phyloP scores from a whole-genome alignment of 2,329 filamentous ascomycete genomes.

The Fusarium chlamydosporum region DNA sequence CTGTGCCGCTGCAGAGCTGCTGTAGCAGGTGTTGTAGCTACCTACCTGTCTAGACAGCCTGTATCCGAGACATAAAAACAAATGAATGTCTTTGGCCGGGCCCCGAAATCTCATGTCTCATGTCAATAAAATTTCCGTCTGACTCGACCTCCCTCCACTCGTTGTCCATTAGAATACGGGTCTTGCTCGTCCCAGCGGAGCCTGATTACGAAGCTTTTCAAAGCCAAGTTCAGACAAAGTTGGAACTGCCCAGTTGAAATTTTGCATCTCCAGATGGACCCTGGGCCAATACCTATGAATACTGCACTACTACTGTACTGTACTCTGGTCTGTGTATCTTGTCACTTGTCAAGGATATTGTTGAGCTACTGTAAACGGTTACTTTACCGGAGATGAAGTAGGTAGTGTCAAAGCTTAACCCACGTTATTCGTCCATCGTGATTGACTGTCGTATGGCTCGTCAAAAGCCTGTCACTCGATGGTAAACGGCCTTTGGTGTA shows the following conservation, averaged over 20 bases:
- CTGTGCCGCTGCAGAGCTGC: neutral
- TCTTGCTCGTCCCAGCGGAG: neutral
- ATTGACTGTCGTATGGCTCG: neutral
- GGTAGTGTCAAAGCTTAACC: slow-evolving; percentile 8
- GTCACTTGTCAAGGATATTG: neutral
- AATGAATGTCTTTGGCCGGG: slow-evolving; percentile 1
- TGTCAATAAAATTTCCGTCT: neutral
- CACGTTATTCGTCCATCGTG: neutral
- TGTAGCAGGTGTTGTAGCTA: too few relatives aligned
- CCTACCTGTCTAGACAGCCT: too few relatives aligned
- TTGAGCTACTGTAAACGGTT: neutral
- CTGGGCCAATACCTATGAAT: neutral
- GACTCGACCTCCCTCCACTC: neutral
- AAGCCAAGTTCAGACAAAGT: slow-evolving; percentile 2
- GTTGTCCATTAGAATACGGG: neutral
- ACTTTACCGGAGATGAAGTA: slow-evolving; percentile 5
- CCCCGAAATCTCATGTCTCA: slow-evolving; percentile 13
- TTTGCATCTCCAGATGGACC: neutral
- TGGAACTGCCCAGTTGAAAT: slow-evolving; percentile 1
- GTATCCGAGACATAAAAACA: slow-evolving; percentile 18
- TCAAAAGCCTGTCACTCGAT: neutral
- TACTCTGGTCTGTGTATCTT: neutral
- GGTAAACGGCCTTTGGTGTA: slow-evolving; percentile 5
- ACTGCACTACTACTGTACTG: neutral
- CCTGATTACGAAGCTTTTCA: slow-evolving; percentile 3